These are phyloP conservation scores for Cystoderma amianthinum DNA, from an alignment of 768 basidiomycete genomes.

Conservation along the genomic window DNA sequence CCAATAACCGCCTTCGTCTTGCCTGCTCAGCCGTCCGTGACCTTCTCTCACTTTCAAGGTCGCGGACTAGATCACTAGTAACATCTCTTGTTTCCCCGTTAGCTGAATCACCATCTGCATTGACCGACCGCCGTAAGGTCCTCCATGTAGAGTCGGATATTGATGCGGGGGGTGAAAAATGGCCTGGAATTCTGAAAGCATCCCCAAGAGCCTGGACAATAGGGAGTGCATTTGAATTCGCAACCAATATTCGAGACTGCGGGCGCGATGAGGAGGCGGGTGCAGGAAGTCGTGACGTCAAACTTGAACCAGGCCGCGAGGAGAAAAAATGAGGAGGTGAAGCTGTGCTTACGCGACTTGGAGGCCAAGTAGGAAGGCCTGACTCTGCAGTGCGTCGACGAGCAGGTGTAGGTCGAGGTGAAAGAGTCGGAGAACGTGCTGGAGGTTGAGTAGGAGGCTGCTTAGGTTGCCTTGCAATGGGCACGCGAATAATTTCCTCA, in stretches of 20 bases:
- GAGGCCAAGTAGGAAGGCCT: background rate
- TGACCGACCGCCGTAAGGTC: slow-evolving; percentile 20
- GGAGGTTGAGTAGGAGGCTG: slow-evolving; percentile 4
- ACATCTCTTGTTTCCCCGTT: too few relatives aligned
- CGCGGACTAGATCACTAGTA: too few relatives aligned
- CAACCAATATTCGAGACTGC: background rate
- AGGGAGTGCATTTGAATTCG: slow-evolving; percentile 11
- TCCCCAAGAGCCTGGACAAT: slow-evolving; percentile 49
- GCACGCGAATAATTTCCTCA: slow-evolving; percentile 61
- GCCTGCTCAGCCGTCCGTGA: slow-evolving; percentile 11
- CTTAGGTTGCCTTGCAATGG: slow-evolving; percentile 20
- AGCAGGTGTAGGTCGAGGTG: background rate
- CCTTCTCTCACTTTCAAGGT: slow-evolving; percentile 1
- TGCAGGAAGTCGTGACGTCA: background rate
- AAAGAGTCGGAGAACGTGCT: background rate
- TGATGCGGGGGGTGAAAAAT: slow-evolving; percentile 30
- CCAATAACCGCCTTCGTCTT: background rate
- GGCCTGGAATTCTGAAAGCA: slow-evolving; percentile 43
- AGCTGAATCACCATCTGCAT: slow-evolving; percentile 10
- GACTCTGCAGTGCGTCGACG: background rate
- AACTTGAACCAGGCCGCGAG: background rate
- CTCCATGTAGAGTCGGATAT: slow-evolving; percentile 41
- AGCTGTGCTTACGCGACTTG: background rate
- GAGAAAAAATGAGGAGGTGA: background rate
- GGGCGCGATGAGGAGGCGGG: background rate